Base-by-base conservation (phyloP, 2,329 filamentous ascomycete genomes). In the Cladosporium cucumerinum region DNA sequence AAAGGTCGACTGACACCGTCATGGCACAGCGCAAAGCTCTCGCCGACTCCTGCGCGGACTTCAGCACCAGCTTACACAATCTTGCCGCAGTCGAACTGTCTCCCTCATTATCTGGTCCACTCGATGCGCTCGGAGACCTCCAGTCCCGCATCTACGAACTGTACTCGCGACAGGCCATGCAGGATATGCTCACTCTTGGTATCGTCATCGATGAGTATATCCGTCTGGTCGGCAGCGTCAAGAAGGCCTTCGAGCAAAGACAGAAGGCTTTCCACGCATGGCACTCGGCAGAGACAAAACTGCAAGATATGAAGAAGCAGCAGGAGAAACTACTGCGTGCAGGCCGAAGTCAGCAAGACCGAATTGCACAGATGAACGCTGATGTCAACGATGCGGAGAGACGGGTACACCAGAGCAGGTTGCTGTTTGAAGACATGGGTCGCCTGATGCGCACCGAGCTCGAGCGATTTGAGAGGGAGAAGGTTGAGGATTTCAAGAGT, bases 171-270 rank as follows among this genome's bases (percentile, higher is more conserved):
- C 95, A 99, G 78, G 95, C 95, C 12, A 93, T 97, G 79, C 95
- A 99, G 77, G 95, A 99, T 75, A 89, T 98, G 34, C 84, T 99
- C 60, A 99, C 95, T 0, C 88, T 99, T 69, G 95, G 95, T 43
- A 98, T 98, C 74, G 96, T 96, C 51, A 93, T 99, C 68, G 95
- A 99, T 69, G 95, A 99, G 79, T 99, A 99, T 79, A 96, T 99
- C 71, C 92, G 95, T 5, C 81, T 99, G 51, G 98, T 99, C 71
- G 92, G 93, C 34, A 96, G 91, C 63, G 91, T 98, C 66, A 99
- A 99, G 82, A 91, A 90, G 67, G 92, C 95, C 0, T 99, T 99
- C 74, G 81, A 85, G 39, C 93, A 97, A 78, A 89, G 95, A 64
- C 95, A 99, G 77, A 97, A 97, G 78, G 91, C 93, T 1, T 99